Percentiles rank a stretch among this genome's conserved stretches.
phyloP scores from a whole-genome alignment of 2,329 filamentous ascomycete species.

The Botrytis cinerea region DNA sequence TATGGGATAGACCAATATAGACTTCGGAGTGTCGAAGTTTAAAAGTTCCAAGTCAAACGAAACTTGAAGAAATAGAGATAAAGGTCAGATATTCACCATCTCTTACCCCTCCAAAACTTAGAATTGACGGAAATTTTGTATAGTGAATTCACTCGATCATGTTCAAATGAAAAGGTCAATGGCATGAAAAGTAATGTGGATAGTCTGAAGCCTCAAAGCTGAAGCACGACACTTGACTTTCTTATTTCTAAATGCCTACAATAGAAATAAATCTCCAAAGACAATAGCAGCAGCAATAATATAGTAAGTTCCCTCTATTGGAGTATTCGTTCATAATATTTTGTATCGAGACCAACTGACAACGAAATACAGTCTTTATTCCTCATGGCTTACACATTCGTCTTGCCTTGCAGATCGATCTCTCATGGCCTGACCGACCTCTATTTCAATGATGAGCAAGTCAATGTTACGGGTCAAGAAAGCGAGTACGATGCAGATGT shows the following conservation, averaged over 20 bases:
- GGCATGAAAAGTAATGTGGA: background rate
- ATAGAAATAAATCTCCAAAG: background rate
- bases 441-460: background rate
- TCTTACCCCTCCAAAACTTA: background rate
- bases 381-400: conserved; percentile 5
- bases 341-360: background rate
- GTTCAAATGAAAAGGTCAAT: background rate
- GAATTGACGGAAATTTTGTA: background rate
- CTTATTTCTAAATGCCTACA: background rate
- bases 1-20: background rate
- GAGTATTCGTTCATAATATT: background rate
- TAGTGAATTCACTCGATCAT: conserved; percentile 5
- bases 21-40: background rate
- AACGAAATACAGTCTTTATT: background rate
- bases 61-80: background rate
- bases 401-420: background rate
- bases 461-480: background rate
- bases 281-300: background rate
- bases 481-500: conserved; percentile 6
- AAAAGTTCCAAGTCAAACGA: background rate
- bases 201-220: background rate
- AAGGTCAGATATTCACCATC: background rate
- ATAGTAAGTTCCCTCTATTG: background rate
- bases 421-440: background rate
- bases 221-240: background rate